A percentile compares a stretch with the other conserved stretches of the same genome.
phyloP scores from a whole-genome alignment of 225 moss, liverwort and hornwort genomes.

The Pseudisothecium myosuroides region DNA sequence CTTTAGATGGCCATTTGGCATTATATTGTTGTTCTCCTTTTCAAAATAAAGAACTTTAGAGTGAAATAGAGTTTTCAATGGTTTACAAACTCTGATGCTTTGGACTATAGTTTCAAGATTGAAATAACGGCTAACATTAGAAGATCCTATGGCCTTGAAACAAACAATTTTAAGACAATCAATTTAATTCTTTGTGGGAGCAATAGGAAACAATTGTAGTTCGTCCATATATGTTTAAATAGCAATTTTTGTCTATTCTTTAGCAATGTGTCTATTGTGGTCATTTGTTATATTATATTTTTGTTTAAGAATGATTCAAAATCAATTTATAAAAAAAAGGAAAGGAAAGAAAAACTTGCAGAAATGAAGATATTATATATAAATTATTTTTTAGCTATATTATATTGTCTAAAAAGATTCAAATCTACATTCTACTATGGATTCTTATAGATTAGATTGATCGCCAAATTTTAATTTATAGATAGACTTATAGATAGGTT shows the following conservation, averaged over 20 bases:
- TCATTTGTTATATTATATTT: background rate
- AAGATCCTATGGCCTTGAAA: background rate
- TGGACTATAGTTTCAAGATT: background rate
- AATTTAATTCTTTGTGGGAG: fast-evolving
- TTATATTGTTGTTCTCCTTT: background rate
- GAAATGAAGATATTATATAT: background rate
- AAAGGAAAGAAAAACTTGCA: background rate
- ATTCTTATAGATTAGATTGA: background rate
- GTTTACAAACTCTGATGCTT: background rate
- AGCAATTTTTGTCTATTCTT: background rate
- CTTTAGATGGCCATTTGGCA: background rate
- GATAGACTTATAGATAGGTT: too few species aligned
- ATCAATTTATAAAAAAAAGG: background rate
- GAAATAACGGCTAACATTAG: background rate
- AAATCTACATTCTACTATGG: too few species aligned
- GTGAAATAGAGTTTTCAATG: background rate
- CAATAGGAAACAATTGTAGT: background rate
- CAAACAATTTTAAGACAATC: fast-evolving
- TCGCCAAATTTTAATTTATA: background rate
- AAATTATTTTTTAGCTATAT: background rate
- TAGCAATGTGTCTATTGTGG: background rate
- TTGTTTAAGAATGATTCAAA: background rate
- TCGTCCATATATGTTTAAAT: background rate
- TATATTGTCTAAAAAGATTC: background rate
- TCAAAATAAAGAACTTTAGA: too few species aligned